A percentile compares a stretch with the other conserved stretches of the same genome.
Evolutionary conservation across 2,329 filamentous ascomycete species (phyloP).

Genomic region (Lachnellula hyalina): DNA sequence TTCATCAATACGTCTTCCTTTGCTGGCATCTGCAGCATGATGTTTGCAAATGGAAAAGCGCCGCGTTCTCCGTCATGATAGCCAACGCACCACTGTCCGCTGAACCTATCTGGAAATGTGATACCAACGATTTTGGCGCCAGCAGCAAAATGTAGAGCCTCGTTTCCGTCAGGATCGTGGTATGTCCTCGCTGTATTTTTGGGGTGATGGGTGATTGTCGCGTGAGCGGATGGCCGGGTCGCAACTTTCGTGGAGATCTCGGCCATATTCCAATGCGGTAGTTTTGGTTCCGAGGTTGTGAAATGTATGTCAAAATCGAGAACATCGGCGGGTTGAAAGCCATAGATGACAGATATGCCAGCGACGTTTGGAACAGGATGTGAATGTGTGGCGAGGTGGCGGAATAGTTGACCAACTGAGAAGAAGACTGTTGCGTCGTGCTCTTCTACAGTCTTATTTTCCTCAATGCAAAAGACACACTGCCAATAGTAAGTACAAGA

Average conservation of each 20-base stretch:
- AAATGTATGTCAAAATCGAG: constrained; percentile 31
- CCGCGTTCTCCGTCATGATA: constrained; percentile 30
- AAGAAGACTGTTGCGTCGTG: constrained; percentile 32
- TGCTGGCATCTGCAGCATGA: constrained; percentile 22
- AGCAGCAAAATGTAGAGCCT: constrained; percentile 25
- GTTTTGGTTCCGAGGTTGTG: constrained; percentile 14
- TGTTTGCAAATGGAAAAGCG: constrained; percentile 22
- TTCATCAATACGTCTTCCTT: constrained; percentile 27
- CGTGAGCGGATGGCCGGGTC: constrained; percentile 21
- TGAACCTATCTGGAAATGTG: constrained; percentile 26
- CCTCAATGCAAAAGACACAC: constrained; percentile 31
- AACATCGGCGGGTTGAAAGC: constrained; percentile 15
- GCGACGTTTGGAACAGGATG: constrained; percentile 26
- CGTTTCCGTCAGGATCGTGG: constrained; percentile 25
- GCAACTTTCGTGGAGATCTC: constrained; percentile 25
- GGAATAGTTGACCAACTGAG: constrained; percentile 25
- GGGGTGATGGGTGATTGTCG: constrained; percentile 22
- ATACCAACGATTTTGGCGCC: constrained; percentile 30
- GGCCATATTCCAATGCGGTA: constrained; percentile 16
- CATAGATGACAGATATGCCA: constrained; percentile 27
- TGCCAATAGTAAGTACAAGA: constrained; percentile 1
- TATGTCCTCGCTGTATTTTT: constrained; percentile 16
- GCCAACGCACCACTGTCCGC: constrained; percentile 27
- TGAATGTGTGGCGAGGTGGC: constrained; percentile 27
- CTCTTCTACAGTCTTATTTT: constrained; percentile 28